Evolutionary conservation across 495 filamentous ascomycete genomes (phyloP).

Genomic region (Penicillium soppii): DNA sequence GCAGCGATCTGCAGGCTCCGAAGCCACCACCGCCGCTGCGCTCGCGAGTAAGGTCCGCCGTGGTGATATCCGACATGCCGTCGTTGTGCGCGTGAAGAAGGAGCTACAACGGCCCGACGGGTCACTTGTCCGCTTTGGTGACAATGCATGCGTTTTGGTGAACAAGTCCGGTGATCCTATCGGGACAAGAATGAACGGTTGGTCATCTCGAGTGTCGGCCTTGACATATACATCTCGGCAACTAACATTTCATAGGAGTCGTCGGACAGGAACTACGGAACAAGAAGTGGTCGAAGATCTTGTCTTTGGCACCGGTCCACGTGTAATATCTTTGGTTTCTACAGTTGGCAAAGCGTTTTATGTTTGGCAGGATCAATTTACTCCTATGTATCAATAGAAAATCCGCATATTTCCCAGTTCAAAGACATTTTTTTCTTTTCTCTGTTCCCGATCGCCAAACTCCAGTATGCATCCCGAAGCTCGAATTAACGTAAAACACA

Average conservation of each 20-base stretch:
- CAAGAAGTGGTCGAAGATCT: slow-evolving; percentile 95
- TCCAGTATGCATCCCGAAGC: slow-evolving; percentile 4
- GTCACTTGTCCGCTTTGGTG: slow-evolving; percentile 86
- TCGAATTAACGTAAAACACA: slow-evolving; percentile 5
- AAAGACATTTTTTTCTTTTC: neutral
- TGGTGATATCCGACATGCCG: slow-evolving; percentile 94
- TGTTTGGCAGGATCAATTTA: slow-evolving; percentile 26
- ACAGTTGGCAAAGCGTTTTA: slow-evolving; percentile 32
- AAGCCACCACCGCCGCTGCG: slow-evolving; percentile 53
- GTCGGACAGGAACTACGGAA: slow-evolving; percentile 83
- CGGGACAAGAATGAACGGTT: slow-evolving; percentile 85
- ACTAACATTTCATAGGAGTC: slow-evolving; percentile 55
- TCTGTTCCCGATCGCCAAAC: slow-evolving; percentile 11
- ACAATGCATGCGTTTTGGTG: slow-evolving; percentile 96
- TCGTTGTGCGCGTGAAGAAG: slow-evolving; percentile 89
- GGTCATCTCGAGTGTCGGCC: slow-evolving; percentile 17
- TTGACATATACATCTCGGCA: neutral
- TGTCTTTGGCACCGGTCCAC: slow-evolving; percentile 93
- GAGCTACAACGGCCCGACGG: slow-evolving; percentile 84
- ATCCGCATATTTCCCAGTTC: neutral
- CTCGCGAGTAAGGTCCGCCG: slow-evolving; percentile 90
- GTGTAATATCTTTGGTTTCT: slow-evolving; percentile 55
- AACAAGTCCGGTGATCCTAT: slow-evolving; percentile 97
- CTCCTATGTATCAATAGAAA: slow-evolving; percentile 35
- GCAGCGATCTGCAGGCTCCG: slow-evolving; percentile 74